Percentiles rank a stretch among this genome's conserved stretches.
These are phyloP conservation scores for Fagus crenata DNA, from an alignment of 306 rosid genomes.

Conservation along the genomic window DNA sequence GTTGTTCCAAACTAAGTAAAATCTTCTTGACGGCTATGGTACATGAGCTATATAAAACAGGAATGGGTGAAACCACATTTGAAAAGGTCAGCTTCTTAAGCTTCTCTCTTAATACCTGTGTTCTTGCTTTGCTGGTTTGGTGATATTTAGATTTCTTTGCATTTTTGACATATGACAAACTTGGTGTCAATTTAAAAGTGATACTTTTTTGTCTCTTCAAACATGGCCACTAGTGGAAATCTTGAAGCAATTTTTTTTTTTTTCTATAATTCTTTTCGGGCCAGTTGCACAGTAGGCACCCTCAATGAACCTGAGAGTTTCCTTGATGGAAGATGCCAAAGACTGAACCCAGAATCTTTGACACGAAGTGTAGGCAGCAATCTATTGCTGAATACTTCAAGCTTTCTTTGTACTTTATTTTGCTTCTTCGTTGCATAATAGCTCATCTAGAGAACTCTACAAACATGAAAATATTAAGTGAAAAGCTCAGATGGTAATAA, in stretches of 20 bases:
- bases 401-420: background rate
- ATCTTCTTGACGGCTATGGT: conserved; percentile 90
- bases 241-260: background rate
- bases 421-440: background rate
- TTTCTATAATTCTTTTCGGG: background rate
- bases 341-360: background rate
- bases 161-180: background rate
- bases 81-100: conserved; percentile 67
- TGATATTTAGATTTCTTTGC: conserved; percentile 12
- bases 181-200: background rate
- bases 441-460: background rate
- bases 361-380: background rate
- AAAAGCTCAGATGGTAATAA: background rate
- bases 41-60: conserved; percentile 83
- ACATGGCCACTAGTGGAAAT: background rate
- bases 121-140: conserved; percentile 1
- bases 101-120: conserved; percentile 15
- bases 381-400: background rate
- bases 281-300: background rate
- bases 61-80: conserved; percentile 93
- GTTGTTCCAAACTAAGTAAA: conserved; percentile 66
- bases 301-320: background rate
- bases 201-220: background rate
- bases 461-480: background rate
- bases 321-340: background rate